phyloP scores from a whole-genome alignment of 2,329 filamentous ascomycete species.

The Fusarium nanum region DNA sequence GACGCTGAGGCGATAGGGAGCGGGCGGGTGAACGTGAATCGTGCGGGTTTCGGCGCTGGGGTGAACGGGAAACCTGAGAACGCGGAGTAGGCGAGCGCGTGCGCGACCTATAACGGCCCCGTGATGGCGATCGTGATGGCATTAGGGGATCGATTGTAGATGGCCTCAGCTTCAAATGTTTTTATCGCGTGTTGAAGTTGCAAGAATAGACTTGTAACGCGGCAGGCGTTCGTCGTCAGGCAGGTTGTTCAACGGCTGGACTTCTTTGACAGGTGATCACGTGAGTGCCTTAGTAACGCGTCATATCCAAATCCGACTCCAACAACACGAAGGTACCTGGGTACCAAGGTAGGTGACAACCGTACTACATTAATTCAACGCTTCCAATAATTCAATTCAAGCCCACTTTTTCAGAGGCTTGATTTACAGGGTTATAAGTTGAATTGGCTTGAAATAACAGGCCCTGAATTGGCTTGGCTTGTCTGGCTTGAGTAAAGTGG shows the following conservation, averaged over 20 bases:
- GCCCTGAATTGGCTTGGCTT: no score
- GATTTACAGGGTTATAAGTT: no score
- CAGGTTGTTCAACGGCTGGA: constrained; percentile 2
- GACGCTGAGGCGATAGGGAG: constrained; percentile 49
- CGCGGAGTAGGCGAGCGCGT: constrained; percentile 52
- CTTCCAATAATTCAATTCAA: no score
- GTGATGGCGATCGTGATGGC: constrained; percentile 50
- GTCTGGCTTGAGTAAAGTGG: no score
- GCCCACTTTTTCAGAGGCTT: no score
- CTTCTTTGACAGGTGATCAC: constrained; percentile 38
- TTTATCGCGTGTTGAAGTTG: constrained; percentile 22
- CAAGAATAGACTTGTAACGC: constrained; percentile 17
- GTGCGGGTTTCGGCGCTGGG: constrained; percentile 46
- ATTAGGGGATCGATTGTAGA: constrained; percentile 32
- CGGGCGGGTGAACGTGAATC: constrained; percentile 52
- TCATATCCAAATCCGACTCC: neutral
- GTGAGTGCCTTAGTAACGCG: constrained; percentile 18
- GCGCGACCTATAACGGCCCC: constrained; percentile 49
- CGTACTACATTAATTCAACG: neutral
- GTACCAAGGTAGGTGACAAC: no score
- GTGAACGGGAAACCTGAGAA: constrained; percentile 52
- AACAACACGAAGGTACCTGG: neutral
- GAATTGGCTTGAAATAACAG: no score
- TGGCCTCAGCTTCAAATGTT: constrained; percentile 3
- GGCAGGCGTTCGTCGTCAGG: constrained; percentile 8